Percentiles rank a stretch among this genome's conserved stretches.
Evolutionary conservation across 352 stramenopile genomes (phyloP).

Genomic region (Globisporangium rhizosaccharum): DNA sequence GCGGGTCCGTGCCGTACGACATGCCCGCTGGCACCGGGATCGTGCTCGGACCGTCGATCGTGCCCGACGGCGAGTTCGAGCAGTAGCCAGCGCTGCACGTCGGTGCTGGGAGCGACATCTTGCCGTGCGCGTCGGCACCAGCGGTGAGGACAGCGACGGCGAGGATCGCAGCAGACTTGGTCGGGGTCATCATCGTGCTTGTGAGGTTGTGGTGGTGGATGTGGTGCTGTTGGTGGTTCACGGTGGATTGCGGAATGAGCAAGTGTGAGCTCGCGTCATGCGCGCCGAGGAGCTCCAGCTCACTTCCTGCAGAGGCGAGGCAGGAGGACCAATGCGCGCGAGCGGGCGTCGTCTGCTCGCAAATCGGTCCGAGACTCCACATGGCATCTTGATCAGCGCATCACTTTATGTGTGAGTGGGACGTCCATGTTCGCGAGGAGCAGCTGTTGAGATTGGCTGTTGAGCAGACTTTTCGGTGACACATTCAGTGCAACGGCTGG

Average conservation of each 20-base stretch:
- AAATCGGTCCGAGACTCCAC: too few relatives aligned
- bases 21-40: constrained; percentile 35
- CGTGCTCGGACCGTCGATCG: constrained; percentile 27
- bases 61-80: constrained; percentile 36
- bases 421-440: too few relatives aligned
- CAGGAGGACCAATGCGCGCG: too few relatives aligned
- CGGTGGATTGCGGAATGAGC: neutral
- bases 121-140: constrained; percentile 32
- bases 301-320: too few relatives aligned
- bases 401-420: too few relatives aligned
- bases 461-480: too few relatives aligned
- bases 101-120: constrained; percentile 15
- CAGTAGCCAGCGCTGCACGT: constrained; percentile 29
- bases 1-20: constrained; percentile 27
- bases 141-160: constrained; percentile 15
- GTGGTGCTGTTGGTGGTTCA: neutral
- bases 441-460: too few relatives aligned
- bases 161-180: constrained; percentile 19
- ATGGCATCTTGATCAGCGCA: too few relatives aligned
- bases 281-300: too few relatives aligned
- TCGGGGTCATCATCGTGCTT: constrained; percentile 25
- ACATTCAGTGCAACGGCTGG: too few relatives aligned
- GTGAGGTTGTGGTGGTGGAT: neutral
- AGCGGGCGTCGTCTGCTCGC: too few relatives aligned
- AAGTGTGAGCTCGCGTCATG: too few relatives aligned